A percentile compares a stretch with the other conserved stretches of the same genome.
Evolutionary conservation across 2,329 filamentous ascomycete genomes (phyloP).

Genomic region (Pseudogymnoascus pannorum): DNA sequence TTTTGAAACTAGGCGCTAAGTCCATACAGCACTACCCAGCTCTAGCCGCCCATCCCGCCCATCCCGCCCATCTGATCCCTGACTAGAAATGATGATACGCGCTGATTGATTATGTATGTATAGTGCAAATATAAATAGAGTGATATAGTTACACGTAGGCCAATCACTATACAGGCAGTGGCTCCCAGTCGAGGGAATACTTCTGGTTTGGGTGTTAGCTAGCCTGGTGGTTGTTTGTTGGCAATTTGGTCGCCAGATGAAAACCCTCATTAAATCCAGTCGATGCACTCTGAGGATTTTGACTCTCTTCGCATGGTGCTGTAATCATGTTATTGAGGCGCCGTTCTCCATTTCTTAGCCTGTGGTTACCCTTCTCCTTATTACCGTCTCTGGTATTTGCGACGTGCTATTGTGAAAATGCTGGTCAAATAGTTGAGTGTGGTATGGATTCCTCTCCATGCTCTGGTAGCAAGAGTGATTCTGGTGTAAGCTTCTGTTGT

Average conservation of each 20-base stretch:
- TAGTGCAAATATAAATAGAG: not conserved
- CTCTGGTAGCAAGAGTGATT: not conserved
- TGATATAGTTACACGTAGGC: not conserved
- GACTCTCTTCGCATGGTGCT: not conserved
- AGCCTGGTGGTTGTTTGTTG: not conserved
- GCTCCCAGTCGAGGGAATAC: not conserved
- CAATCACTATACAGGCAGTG: not conserved
- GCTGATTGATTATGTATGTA: not conserved
- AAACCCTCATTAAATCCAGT: not conserved
- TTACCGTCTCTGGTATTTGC: not conserved
- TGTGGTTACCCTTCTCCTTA: not conserved
- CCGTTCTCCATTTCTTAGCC: not conserved
- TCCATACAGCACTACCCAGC: too few species aligned
- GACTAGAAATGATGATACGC: not conserved
- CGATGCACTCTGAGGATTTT: not conserved
- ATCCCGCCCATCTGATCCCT: too few species aligned
- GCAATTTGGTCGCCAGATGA: not conserved
- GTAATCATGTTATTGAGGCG: not conserved
- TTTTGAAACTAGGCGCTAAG: not conserved
- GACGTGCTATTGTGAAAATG: not conserved
- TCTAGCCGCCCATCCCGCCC: too few species aligned
- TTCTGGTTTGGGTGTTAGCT: not conserved
- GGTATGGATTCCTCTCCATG: not conserved
- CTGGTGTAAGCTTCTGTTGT: not conserved
- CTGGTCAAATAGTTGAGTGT: not conserved